Conservation (phyloP, 2,329 filamentous ascomycete species). For the Lecanicillium sp. region DNA sequence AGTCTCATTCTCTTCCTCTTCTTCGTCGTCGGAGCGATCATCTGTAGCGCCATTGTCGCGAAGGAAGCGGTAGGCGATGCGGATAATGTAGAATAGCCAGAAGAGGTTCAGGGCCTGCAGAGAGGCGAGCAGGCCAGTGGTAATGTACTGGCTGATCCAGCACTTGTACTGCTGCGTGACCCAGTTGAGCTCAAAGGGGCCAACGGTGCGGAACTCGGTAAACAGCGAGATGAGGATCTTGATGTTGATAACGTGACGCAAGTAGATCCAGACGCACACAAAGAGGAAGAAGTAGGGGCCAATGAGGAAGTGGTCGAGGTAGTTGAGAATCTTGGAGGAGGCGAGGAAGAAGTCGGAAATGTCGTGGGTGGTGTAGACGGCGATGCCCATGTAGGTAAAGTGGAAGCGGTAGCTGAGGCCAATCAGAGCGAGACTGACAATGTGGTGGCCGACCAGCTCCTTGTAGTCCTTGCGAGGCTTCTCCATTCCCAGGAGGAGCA, state of each 20-base stretch:
- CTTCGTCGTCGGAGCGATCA: constrained; percentile 62
- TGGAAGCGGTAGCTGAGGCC: constrained; percentile 87
- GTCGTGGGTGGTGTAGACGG: constrained; percentile 91
- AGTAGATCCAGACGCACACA: constrained; percentile 77
- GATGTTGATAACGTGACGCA: constrained; percentile 79
- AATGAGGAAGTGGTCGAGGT: constrained; percentile 72
- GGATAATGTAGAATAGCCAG: constrained; percentile 71
- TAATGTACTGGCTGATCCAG: constrained; percentile 59
- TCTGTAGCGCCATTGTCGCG: constrained; percentile 54
- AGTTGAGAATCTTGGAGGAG: constrained; percentile 86
- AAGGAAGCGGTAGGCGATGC: constrained; percentile 65
- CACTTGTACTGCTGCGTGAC: constrained; percentile 71
- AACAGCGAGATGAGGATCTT: constrained; percentile 68
- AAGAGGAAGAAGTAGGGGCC: constrained; percentile 79
- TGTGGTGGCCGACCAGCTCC: constrained; percentile 84
- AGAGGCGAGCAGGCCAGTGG: constrained; percentile 51
- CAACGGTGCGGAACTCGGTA: constrained; percentile 66
- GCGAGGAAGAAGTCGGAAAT: constrained; percentile 94
- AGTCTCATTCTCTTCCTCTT: constrained; percentile 48
- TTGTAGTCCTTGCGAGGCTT: constrained; percentile 93
- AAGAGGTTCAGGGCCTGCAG: constrained; percentile 73
- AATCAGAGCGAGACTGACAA: constrained; percentile 80
- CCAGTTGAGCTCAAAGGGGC: constrained; percentile 71
- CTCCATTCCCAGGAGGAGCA: constrained; percentile 78
- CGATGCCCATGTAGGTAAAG: constrained; percentile 89